Evolutionary conservation across 495 filamentous ascomycete species (phyloP).

Genomic region (Hypoxylon perforatum): DNA sequence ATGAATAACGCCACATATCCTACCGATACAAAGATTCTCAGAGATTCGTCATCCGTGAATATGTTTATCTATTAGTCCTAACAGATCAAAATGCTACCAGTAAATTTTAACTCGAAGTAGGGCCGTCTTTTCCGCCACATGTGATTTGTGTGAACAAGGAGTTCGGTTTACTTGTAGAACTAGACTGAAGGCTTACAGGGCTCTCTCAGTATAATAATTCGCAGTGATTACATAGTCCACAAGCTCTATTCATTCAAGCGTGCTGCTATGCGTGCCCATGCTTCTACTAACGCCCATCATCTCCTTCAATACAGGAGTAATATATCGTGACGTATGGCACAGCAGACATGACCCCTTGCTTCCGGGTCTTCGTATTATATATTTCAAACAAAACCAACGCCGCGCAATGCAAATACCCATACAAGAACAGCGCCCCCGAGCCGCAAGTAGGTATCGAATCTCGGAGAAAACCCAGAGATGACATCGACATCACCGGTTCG

Average conservation of each 20-base stretch:
- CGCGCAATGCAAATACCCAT: constrained; percentile 38
- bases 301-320: constrained; percentile 7
- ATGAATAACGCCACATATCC: background rate
- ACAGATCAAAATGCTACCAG: too few relatives aligned
- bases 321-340: constrained; percentile 10
- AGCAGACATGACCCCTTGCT: constrained; percentile 1
- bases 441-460: background rate
- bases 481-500: constrained; percentile 13
- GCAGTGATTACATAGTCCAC: background rate
- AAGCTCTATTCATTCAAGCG: background rate
- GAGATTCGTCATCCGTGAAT: too few relatives aligned
- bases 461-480: background rate
- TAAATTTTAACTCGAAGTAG: too few relatives aligned
- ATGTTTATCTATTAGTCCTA: too few relatives aligned
- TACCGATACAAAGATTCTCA: background rate
- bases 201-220: too few relatives aligned
- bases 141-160: too few relatives aligned
- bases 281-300: background rate
- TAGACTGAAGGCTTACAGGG: too few relatives aligned
- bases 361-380: constrained; percentile 6
- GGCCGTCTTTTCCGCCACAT: too few relatives aligned
- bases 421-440: constrained; percentile 24
- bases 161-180: too few relatives aligned
- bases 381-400: constrained; percentile 32
- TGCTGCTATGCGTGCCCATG: background rate